Percentiles rank a stretch among this genome's conserved stretches.
Evolutionary conservation across 1,284 basidiomycete genomes (phyloP).

Genomic region (Ceratobasidium sp.): DNA sequence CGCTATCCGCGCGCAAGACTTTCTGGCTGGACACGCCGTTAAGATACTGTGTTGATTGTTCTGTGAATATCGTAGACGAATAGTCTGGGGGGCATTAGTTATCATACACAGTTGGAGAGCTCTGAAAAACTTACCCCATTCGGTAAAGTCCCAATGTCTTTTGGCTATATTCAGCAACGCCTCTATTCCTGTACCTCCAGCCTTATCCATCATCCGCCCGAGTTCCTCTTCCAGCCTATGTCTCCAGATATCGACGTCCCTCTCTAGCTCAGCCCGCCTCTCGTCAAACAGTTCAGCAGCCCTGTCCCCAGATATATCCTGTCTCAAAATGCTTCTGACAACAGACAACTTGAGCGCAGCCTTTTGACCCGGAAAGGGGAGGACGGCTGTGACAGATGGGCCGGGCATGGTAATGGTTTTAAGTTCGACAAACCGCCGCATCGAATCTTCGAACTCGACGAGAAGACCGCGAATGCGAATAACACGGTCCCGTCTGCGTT

Average conservation of each 20-base stretch:
- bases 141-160: neutral
- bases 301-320: slow-evolving; percentile 16
- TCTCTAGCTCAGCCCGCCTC: neutral
- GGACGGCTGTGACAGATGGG: neutral
- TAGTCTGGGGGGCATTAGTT: neutral
- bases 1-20: slow-evolving; percentile 38
- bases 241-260: slow-evolving; percentile 4
- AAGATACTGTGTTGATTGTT: neutral
- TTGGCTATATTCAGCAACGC: neutral
- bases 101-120: neutral
- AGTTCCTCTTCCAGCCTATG: slow-evolving; percentile 6
- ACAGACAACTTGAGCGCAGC: neutral
- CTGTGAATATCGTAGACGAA: slow-evolving; percentile 25
- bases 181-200: neutral
- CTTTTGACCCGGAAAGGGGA: slow-evolving; percentile 24
- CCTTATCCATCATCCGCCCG: neutral
- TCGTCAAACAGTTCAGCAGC: slow-evolving; percentile 10
- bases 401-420: neutral
- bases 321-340: slow-evolving; percentile 1
- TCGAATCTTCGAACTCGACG: slow-evolving; percentile 1
- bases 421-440: slow-evolving; percentile 13
- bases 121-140: neutral
- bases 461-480: slow-evolving; percentile 14
- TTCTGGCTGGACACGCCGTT: neutral
- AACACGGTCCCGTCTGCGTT: slow-evolving; percentile 22